Base-by-base conservation (phyloP, 2,329 filamentous ascomycete species). In the Rutstroemia sp. region DNA sequence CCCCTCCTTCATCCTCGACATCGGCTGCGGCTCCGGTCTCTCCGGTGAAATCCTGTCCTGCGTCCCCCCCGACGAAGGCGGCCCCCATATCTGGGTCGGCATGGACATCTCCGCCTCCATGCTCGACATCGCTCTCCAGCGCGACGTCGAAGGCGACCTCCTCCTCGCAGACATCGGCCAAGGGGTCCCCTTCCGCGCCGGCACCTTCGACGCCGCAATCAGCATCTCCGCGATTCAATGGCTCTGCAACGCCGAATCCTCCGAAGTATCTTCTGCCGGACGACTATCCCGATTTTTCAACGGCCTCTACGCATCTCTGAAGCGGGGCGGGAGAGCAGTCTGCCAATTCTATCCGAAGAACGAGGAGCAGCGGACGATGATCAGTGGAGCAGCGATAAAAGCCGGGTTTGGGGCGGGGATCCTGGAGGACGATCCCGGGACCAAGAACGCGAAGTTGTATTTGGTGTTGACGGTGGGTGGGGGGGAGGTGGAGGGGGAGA, bases 321-420 rank as follows among this genome's bases (percentile, higher is more conserved):
- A 85, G 61, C 78, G 94, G 19, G 94, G 94, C 5, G 94, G 90
- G 1, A 81, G 90, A 39, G 94, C 94, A 0, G 92, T 97, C 14
- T 96, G 92, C 70, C 94, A 99, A 68, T 99, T 99, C 72, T 99
- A 99, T 71, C 94, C 94, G 2, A 96, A 96, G 75, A 97, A 99
- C 70, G 88, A 95, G 64, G 78, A 82, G 60, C 94, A 99, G 75
- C 83, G 92, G 68, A 84, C 81, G 67, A 96, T 99, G 92, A 95
- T 99, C 64, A 89, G 86, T 51, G 80, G 82, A 58, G 94, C 94
- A 0, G 94, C 94, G 0, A 87, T 97, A 59, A 91, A 88, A 68
- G 94, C 94, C 1, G 94, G 94, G 0, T 99, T 99, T 67, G 92
- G 94, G 48, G 94, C 94, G 0, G 94, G 94, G 74, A 80, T 99